These are phyloP conservation scores for Rhodotorula mucilaginosa DNA, from an alignment of 1,284 basidiomycete genomes.

Conservation along the genomic window DNA sequence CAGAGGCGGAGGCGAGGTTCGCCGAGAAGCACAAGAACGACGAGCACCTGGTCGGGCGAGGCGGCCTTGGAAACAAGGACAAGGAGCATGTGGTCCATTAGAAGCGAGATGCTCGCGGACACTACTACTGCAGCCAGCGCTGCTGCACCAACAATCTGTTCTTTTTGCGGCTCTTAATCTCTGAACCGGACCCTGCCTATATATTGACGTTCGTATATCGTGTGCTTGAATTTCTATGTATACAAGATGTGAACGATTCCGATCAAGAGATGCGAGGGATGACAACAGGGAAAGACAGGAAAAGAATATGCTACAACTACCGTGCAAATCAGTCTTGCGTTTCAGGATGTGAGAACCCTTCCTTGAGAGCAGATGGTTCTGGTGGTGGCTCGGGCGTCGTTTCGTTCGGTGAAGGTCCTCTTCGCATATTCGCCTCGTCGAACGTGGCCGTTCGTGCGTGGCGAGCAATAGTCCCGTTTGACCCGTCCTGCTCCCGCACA, in stretches of 20 bases:
- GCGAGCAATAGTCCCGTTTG: not conserved
- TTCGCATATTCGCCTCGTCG: not conserved
- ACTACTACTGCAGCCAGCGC: not conserved
- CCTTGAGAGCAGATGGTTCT: not conserved
- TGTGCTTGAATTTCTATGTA: too few relatives aligned
- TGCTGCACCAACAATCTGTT: not conserved
- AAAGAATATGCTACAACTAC: not conserved
- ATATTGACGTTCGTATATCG: too few relatives aligned
- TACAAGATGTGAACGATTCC: too few relatives aligned
- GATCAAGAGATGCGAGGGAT: too few relatives aligned
- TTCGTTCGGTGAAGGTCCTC: not conserved
- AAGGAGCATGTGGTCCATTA: slow-evolving; percentile 1
- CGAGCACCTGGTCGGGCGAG: slow-evolving; percentile 20
- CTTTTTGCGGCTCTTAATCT: not conserved
- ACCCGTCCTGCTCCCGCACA: not conserved
- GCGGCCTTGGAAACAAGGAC: slow-evolving; percentile 30
- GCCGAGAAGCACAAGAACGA: slow-evolving; percentile 22
- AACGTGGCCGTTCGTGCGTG: not conserved
- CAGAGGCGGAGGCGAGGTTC: slow-evolving; percentile 21
- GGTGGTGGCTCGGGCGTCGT: not conserved
- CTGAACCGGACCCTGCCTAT: too few relatives aligned
- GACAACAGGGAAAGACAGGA: not conserved
- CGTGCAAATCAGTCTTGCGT: too few relatives aligned
- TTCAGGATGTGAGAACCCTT: not conserved
- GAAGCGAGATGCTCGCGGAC: not conserved